Conservation (phyloP, 192 early-diverging fungal species). For the Coemansia umbellata region DNA sequence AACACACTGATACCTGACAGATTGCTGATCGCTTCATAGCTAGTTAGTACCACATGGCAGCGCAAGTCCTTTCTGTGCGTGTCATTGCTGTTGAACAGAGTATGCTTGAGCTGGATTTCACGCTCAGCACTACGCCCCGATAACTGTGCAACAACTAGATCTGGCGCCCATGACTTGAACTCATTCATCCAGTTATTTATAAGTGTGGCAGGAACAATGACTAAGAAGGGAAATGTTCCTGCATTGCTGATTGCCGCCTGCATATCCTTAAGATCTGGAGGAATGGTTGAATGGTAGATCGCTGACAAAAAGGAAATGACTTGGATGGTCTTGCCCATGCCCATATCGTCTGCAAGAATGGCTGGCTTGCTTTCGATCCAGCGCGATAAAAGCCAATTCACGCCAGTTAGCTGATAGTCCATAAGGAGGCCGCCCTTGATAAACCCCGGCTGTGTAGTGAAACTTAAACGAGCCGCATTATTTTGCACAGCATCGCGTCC, state of each 20-base stretch:
- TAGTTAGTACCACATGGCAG: constrained; percentile 92
- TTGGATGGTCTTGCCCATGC: constrained; percentile 96
- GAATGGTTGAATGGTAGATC: constrained; percentile 55
- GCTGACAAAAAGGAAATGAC: constrained; percentile 84
- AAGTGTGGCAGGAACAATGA: constrained; percentile 93
- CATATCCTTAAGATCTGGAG: neutral
- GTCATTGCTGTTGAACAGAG: constrained; percentile 11
- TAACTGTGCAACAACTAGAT: constrained; percentile 82
- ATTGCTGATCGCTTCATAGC: constrained; percentile 87
- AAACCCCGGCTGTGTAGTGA: constrained; percentile 71
- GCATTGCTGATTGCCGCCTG: constrained; percentile 48
- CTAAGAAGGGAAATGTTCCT: constrained; percentile 86
- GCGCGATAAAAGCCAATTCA: constrained; percentile 88
- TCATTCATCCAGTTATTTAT: constrained; percentile 88
- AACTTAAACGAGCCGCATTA: too few species aligned
- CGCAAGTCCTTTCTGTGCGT: constrained; percentile 47
- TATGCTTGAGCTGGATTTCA: constrained; percentile 48
- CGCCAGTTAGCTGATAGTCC: constrained; percentile 87
- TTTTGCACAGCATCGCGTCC: neutral
- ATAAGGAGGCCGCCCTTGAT: constrained; percentile 75
- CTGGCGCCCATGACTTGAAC: constrained; percentile 89
- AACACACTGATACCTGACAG: constrained; percentile 54
- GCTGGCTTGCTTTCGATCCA: constrained; percentile 85
- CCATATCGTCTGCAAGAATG: constrained; percentile 93
- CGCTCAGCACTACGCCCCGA: constrained; percentile 71